Percentiles rank a stretch among this genome's conserved stretches.
These are phyloP conservation scores for Angomonas deanei DNA, from an alignment of 208 protist species.

Conservation along the genomic window DNA sequence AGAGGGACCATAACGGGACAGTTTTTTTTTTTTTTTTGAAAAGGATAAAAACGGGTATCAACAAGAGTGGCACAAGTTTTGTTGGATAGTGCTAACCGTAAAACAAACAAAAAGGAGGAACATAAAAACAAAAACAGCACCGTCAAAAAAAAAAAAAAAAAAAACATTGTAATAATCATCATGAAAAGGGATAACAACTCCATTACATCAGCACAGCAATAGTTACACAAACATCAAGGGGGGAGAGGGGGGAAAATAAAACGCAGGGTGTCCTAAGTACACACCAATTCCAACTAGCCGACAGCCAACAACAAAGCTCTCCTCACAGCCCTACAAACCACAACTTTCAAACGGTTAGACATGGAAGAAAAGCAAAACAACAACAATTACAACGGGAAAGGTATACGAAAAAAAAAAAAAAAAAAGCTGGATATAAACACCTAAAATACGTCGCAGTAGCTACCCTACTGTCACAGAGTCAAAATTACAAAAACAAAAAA, in stretches of 20 bases:
- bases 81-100: no score
- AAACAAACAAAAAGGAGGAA: background rate
- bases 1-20: slow-evolving; percentile 2
- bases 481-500: slow-evolving; percentile 5
- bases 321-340: background rate
- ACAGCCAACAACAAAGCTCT: background rate
- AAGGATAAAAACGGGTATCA: background rate
- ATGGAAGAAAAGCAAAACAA: background rate
- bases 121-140: background rate
- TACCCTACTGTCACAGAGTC: slow-evolving; percentile 2
- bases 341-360: background rate
- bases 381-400: background rate
- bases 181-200: background rate
- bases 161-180: no score
- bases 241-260: slow-evolving; percentile 1
- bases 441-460: background rate
- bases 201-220: background rate
- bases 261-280: background rate
- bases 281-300: background rate
- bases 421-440: background rate
- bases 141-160: slow-evolving; percentile 1
- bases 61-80: no score
- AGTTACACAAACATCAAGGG: background rate
- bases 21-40: no score
- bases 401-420: slow-evolving; percentile 15